These are phyloP conservation scores for Aphanoascus verrucosus DNA, from an alignment of 2,329 filamentous ascomycete species.

Conservation along the genomic window DNA sequence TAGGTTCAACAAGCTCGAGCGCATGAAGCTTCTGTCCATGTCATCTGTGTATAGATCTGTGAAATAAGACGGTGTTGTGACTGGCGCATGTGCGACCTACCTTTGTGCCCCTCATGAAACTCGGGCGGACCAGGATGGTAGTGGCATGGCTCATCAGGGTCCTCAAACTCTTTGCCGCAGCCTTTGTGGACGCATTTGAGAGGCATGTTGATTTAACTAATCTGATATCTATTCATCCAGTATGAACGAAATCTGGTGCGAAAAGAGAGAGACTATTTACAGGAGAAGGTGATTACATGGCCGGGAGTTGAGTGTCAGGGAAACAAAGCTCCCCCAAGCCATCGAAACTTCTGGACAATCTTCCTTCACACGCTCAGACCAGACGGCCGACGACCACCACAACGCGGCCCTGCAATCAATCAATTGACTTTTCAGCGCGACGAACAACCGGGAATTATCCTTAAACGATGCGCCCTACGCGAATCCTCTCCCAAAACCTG, in stretches of 20 bases:
- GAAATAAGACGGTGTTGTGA: constrained; percentile 8
- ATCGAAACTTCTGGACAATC: constrained; percentile 17
- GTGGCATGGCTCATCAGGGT: constrained; percentile 69
- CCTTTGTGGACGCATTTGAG: constrained; percentile 89
- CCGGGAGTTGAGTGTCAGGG: not conserved
- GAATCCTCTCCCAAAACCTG: constrained; percentile 24
- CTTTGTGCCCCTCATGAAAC: constrained; percentile 98
- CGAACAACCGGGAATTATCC: not conserved
- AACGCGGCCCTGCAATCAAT: not conserved
- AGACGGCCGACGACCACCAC: not conserved
- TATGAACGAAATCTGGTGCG: not conserved
- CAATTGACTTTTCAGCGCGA: constrained; percentile 5
- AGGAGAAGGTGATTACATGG: not conserved
- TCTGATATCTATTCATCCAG: not conserved
- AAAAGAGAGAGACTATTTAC: not conserved
- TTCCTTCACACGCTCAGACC: not conserved
- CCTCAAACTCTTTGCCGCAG: constrained; percentile 78
- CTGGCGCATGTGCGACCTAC: constrained; percentile 40
- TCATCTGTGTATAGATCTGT: not conserved
- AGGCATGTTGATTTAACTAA: constrained; percentile 22
- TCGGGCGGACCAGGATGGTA: constrained; percentile 91
- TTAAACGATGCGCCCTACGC: constrained; percentile 12
- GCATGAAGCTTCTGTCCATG: not conserved
- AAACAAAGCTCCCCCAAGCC: not conserved
- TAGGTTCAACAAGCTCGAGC: constrained; percentile 2